Evolutionary conservation across 1,284 basidiomycete species (phyloP), one percentile per base, ranked within the genome.

Genomic region (Inonotus hispidus): DNA sequence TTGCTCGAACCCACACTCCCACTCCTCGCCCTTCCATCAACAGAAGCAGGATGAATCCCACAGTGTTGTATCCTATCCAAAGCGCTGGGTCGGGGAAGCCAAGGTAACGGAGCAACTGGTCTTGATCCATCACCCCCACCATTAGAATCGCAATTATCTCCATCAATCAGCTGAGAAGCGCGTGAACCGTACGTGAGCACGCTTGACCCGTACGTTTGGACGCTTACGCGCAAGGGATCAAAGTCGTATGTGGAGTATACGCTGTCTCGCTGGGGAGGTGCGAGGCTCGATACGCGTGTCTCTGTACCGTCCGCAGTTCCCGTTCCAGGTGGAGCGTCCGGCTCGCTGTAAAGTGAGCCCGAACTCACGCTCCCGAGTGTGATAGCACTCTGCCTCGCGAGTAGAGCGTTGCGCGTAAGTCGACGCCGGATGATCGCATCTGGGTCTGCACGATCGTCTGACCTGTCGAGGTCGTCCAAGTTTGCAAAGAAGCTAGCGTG

Each of bases 161-260:
- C 49, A 25, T 55, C 56, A 19, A 50, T 35, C 32, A 39, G 21
- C 13, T 38, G 53, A 16, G 58, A 55, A 14, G 52, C 61, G 3
- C 56, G 61, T 1, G 61, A 62, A 19, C 61, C 61, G 43, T 62
- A 62, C 23, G 61, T 62, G 32, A 62, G 45, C 14, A 62, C 56
- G 32, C 50, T 54, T 0, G 57, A 59, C 14, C 58, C 61, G 41
- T 59, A 62, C 16, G 61, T 62, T 49, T 62, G 61, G 27, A 59
- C 53, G 29, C 56, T 59, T 13, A 52, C 61, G 13, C 61, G 56
- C 2, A 47, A 27, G 8, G 56, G 47, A 5, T 57, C 60, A 29
- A 53, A 57, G 14, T 45, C 50, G 29, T 45, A 52, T 23, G 19
- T 38, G 6, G 60, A 39, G 16, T 56, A 49, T 50, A 38, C 29